Percentiles rank a stretch among this genome's conserved stretches.
These are phyloP conservation scores for Tremella yokohamensis DNA, from an alignment of 768 basidiomycete genomes.

Conservation along the genomic window DNA sequence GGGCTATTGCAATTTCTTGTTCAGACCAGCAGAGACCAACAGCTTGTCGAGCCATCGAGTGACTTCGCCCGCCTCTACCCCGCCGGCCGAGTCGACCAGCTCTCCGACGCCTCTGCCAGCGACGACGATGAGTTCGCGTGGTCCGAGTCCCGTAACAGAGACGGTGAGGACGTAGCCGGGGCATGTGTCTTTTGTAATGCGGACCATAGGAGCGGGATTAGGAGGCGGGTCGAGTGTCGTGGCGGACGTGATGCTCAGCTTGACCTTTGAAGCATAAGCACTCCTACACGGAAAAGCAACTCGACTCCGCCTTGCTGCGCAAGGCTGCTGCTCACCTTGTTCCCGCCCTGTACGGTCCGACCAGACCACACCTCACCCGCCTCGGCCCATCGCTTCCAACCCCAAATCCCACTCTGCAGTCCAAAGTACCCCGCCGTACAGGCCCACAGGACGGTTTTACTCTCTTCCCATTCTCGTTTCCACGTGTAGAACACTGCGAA, in stretches of 20 bases:
- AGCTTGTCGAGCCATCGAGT: slow-evolving; percentile 69
- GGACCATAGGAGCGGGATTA: slow-evolving; percentile 55
- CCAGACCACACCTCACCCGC: slow-evolving; percentile 19
- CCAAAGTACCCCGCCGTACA: slow-evolving; percentile 60
- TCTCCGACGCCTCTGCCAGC: slow-evolving; percentile 60
- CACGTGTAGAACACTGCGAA: slow-evolving; percentile 81
- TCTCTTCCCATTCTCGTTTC: slow-evolving; percentile 81
- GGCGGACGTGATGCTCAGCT: slow-evolving; percentile 8
- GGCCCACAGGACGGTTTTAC: slow-evolving; percentile 72
- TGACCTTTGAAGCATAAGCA: neutral
- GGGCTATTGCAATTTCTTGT: too few relatives aligned
- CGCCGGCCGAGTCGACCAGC: slow-evolving; percentile 78
- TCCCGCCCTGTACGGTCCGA: neutral
- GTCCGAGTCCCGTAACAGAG: slow-evolving; percentile 14
- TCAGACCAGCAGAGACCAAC: slow-evolving; percentile 29
- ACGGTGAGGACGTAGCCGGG: slow-evolving; percentile 2
- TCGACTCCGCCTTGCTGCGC: neutral
- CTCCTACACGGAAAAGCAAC: neutral
- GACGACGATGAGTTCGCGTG: slow-evolving; percentile 58
- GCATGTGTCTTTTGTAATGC: neutral
- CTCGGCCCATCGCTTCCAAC: slow-evolving; percentile 42
- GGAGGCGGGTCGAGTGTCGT: slow-evolving; percentile 9
- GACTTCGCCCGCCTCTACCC: slow-evolving; percentile 70
- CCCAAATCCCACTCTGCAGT: slow-evolving; percentile 34
- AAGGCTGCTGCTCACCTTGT: neutral